Conservation (phyloP, 2,329 filamentous ascomycete genomes). For the Aquanectria penicillioides region DNA sequence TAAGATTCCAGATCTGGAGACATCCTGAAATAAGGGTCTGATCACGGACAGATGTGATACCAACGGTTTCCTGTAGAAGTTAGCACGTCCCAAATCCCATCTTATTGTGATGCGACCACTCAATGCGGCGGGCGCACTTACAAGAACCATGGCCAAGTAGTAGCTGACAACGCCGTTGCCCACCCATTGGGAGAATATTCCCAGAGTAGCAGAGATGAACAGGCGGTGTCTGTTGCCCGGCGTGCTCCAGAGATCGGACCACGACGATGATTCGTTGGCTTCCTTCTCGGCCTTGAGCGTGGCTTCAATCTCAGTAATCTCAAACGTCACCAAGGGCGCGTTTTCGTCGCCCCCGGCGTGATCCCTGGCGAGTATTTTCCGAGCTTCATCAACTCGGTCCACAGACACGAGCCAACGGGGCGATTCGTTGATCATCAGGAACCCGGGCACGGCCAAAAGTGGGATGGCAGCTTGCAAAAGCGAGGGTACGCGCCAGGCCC, state of each 20-base stretch:
- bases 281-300: constrained; percentile 39
- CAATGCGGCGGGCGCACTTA: neutral
- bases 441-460: constrained; percentile 22
- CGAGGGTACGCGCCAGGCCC: constrained; percentile 42
- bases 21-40: constrained; percentile 30
- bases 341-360: constrained; percentile 54
- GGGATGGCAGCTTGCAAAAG: constrained; percentile 36
- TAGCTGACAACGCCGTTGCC: constrained; percentile 49
- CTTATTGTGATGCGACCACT: neutral
- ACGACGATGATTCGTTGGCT: constrained; percentile 40
- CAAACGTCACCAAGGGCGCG: constrained; percentile 36
- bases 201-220: constrained; percentile 37
- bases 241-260: constrained; percentile 33
- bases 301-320: constrained; percentile 45
- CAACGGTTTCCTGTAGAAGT: constrained; percentile 38
- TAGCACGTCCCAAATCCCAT: neutral
- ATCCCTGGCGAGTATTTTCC: constrained; percentile 49
- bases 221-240: constrained; percentile 42
- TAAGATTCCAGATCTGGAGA: constrained; percentile 15
- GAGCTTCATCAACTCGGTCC: constrained; percentile 49
- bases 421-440: constrained; percentile 30
- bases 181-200: constrained; percentile 42
- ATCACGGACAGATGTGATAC: constrained; percentile 44
- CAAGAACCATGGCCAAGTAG: constrained; percentile 50
- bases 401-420: constrained; percentile 46